Evolutionary conservation across 73 alveolate species (phyloP).

Genomic region (Urostyla sp.): DNA sequence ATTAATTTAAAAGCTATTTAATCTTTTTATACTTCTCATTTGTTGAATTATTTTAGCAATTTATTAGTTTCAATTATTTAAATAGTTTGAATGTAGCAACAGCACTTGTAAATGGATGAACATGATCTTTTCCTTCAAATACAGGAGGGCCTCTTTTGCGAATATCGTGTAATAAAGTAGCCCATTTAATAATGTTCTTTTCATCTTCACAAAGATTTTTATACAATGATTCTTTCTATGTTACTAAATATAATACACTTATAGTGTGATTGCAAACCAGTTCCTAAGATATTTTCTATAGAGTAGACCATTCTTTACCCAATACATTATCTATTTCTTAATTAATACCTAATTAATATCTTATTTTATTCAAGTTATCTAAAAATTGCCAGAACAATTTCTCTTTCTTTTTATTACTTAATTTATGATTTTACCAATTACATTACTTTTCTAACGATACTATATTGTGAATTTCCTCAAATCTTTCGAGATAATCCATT

Average conservation of each 20-base stretch:
- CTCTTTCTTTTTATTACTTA: too few species aligned
- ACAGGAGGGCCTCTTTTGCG: constrained; percentile 55
- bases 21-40: not conserved
- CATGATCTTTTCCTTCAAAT: constrained; percentile 66
- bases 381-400: too few species aligned
- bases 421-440: too few species aligned
- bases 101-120: constrained; percentile 68
- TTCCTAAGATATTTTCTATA: too few species aligned
- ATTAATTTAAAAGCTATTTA: not conserved
- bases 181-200: constrained; percentile 56
- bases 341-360: too few species aligned
- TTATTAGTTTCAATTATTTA: constrained; percentile 1
- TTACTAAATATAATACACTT: constrained; percentile 18
- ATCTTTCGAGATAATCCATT: too few species aligned
- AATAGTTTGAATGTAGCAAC: constrained; percentile 4
- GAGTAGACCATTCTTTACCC: too few species aligned
- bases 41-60: not conserved
- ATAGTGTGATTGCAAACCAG: constrained; percentile 38
- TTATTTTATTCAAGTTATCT: too few species aligned
- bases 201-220: constrained; percentile 15
- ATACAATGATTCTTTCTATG: constrained; percentile 10
- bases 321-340: too few species aligned
- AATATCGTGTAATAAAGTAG: constrained; percentile 59
- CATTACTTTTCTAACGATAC: too few species aligned
- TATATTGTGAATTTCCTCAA: too few species aligned